phyloP scores from a whole-genome alignment of 2,329 filamentous ascomycete genomes.

The Fusarium floridanum region DNA sequence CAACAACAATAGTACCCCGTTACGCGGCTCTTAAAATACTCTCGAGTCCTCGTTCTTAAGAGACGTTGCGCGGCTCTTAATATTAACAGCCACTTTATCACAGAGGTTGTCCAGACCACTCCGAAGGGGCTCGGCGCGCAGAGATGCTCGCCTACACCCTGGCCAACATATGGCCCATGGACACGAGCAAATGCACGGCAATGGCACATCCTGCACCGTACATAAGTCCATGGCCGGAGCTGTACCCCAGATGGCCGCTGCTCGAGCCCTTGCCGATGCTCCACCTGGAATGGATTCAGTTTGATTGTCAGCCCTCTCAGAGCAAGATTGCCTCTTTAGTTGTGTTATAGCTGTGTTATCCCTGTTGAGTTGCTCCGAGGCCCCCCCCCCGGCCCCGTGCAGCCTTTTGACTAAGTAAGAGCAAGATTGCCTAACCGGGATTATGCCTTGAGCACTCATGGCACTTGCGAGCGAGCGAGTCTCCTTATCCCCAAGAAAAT shows the following conservation, averaged over 20 bases:
- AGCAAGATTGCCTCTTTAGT: slow-evolving; percentile 19
- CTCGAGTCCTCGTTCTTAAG: slow-evolving; percentile 3
- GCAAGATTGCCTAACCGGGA: slow-evolving; percentile 22
- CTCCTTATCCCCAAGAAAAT: slow-evolving; percentile 4
- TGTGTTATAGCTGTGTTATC: too few species aligned
- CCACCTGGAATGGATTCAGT: slow-evolving; percentile 38
- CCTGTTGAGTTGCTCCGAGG: too few species aligned
- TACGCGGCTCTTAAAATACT: slow-evolving; percentile 3
- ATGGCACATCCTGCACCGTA: slow-evolving; percentile 31
- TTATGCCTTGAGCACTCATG: slow-evolving; percentile 13
- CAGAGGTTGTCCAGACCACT: not conserved
- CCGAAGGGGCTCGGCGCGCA: not conserved
- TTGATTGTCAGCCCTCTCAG: slow-evolving; percentile 38
- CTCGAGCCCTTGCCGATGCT: slow-evolving; percentile 24
- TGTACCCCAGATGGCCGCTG: slow-evolving; percentile 44
- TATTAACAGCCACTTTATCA: not conserved
- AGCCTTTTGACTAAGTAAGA: not conserved
- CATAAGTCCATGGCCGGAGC: slow-evolving; percentile 26
- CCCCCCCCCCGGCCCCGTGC: too few species aligned
- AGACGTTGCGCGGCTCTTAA: not conserved
- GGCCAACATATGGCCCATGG: not conserved
- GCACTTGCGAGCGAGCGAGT: not conserved
- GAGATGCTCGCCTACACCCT: not conserved
- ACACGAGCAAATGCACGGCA: slow-evolving; percentile 31
- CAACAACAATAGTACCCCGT: slow-evolving; percentile 7